These are phyloP conservation scores for Dactylis glomerata DNA, from an alignment of 176 grass and related monocot species.

Conservation along the genomic window DNA sequence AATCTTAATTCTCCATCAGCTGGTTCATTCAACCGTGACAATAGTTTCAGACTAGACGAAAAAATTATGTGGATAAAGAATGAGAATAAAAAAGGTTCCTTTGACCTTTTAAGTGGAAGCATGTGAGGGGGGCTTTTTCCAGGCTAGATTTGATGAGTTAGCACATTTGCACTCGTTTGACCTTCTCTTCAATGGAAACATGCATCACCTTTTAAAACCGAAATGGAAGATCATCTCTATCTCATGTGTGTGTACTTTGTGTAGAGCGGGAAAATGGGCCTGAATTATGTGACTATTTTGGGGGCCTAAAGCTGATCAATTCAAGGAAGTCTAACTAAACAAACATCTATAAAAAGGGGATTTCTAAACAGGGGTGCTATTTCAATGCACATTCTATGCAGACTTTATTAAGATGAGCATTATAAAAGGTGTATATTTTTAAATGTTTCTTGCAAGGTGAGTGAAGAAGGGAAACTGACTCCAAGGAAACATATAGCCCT, in stretches of 20 bases:
- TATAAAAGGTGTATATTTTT: background rate
- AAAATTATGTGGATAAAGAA: background rate
- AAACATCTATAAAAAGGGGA: background rate
- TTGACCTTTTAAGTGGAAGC: background rate
- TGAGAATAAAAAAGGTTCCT: background rate
- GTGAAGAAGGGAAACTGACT: conserved; percentile 27
- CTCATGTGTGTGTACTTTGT: background rate
- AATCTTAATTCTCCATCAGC: background rate
- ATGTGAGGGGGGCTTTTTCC: background rate
- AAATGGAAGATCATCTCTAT: background rate
- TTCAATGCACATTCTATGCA: background rate
- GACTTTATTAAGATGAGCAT: background rate
- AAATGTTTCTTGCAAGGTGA: conserved; percentile 29
- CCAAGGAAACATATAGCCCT: conserved; percentile 25
- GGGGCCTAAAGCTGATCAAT: background rate
- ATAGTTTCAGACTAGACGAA: background rate
- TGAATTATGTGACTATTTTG: background rate
- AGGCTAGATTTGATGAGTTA: background rate
- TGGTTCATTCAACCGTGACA: background rate
- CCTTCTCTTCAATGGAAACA: background rate
- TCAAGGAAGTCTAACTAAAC: background rate
- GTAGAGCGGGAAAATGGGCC: background rate
- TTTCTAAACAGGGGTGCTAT: background rate
- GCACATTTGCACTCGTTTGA: background rate
- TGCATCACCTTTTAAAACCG: background rate